Base-by-base conservation (phyloP, 371 early-diverging fungal genomes). In the Rhizopus sp. region DNA sequence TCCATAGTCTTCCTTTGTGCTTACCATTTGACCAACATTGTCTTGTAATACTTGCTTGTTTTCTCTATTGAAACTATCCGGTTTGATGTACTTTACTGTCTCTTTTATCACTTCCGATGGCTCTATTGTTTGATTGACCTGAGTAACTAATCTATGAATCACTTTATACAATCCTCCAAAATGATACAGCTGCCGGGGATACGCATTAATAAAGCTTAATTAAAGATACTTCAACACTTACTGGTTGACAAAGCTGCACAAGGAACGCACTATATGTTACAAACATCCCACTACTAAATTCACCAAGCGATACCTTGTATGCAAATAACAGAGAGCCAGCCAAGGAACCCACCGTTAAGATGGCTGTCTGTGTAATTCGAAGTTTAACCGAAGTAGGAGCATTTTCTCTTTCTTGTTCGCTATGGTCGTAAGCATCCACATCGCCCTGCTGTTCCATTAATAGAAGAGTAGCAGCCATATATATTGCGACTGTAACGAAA, bases 401-500 rank as follows among this genome's bases (percentile, higher is more conserved):
- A 9, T 49, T 7, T 33, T 37, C 38, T 10, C 13, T 13, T 7
- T 37, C 5, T 13, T 7, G 10, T 37, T 37, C 13, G 13, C 13
- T 37, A 37, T 13, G 13, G 7, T 37, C 6, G n/a, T n/a, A 13
- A 2, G 9, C 15, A 6, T 10, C 15, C 10, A 12, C 6, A n/a
- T 41, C 41, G n/a, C 6, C 0, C 7, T 41, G 15, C 0, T 15
- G 72, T 60, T 95, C 92, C 4, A 94, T 95, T 54, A 96, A 82
- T 46, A 75, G 59, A 29, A 96, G 78, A 6, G 97, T 96, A 15
- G 79, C 74, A 33, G 78, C 74, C 50, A 95, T 87, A 67, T 94
- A 97, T 16, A 88, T 69, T 23, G 74, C 73, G 92, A 95, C 94
- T 10, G 96, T 96, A 10, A 84, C 59, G 30, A 92, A 79, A 3